Conservation (phyloP, 208 protist genomes). For the Trypanosoma avium region DNA sequence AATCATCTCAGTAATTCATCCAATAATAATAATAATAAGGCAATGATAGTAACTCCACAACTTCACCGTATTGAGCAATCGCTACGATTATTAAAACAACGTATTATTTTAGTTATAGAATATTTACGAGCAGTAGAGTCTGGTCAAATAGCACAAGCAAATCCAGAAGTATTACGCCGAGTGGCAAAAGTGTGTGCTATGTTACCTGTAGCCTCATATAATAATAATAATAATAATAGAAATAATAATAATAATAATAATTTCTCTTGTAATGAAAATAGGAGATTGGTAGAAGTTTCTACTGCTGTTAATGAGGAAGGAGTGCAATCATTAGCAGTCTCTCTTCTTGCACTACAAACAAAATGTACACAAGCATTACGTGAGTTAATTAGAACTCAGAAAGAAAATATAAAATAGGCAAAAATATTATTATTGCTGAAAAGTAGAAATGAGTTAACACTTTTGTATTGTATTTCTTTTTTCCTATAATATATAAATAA, state of each 20-base stretch:
- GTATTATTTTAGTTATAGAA: constrained; percentile 27
- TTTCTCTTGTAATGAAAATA: not conserved
- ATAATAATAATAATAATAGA: constrained; percentile 8
- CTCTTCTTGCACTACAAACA: constrained; percentile 24
- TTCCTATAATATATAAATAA: too few relatives aligned
- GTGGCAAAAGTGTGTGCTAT: constrained; percentile 14
- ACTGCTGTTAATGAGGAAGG: constrained; percentile 10
- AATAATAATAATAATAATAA: constrained; percentile 13
- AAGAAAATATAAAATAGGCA: not conserved
- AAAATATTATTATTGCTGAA: not conserved
- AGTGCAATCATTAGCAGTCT: constrained; percentile 7
- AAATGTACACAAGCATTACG: constrained; percentile 6
- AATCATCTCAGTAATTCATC: not conserved
- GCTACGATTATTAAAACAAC: constrained; percentile 29
- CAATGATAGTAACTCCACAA: constrained; percentile 1
- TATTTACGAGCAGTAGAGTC: constrained; percentile 36
- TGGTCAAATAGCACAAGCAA: constrained; percentile 6
- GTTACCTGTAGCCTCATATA: constrained; percentile 4
- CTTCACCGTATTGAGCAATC: constrained; percentile 20
- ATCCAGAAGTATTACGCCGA: constrained; percentile 22
- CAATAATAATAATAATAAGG: too few relatives aligned
- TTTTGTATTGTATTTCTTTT: constrained; percentile 1
- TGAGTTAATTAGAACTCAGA: constrained; percentile 5
- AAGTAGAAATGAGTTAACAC: not conserved
- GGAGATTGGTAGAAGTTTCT: not conserved